Evolutionary conservation across 2,329 filamentous ascomycete species (phyloP), one percentile per base, ranked within the genome.

Genomic region (Cytospora chrysosperma): DNA sequence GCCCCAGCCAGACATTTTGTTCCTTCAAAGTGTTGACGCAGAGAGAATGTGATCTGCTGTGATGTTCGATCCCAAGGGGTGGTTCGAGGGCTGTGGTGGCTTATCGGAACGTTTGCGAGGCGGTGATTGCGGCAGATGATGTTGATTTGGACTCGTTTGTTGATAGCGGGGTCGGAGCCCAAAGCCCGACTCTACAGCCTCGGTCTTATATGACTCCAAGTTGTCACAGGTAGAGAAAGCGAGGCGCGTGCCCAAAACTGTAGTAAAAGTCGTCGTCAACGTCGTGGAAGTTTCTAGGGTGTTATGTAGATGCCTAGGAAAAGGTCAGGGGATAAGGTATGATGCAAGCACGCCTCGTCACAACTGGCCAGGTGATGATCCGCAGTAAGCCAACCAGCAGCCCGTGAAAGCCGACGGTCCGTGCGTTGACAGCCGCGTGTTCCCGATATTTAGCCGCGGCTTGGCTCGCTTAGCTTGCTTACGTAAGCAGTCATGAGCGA

Each of bases 1-100:
- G 79, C 64, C 64, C 64, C 64, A 66, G 54, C 82, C 81, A 67
- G 82, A 88, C 86, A 88, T 88, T 68, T 71, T 81, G 72, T 55
- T 37, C 28, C 19, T 26, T 47, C 26, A 8, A 7, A 53, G 17
- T n/a, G 50, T 47, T 30, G 49, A 21, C 40, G 27, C 56, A 52
- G n/a, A 56, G 34, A 57, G 24, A 37, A n/a, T 19, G 27, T 9
- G 12, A 30, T 1, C 43, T 30, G 37, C 30, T 43, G 30, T 27
- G 24, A 52, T 58, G 43, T 24, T 21, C 40, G 28, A 32, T n/a
- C 24, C 19, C 30, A 34, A 32, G n/a, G 17, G 47, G 19, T 24
- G 12, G 26, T 15, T 49, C 47, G 47, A 61, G 32, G 49, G 28
- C 28, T n/a, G 49, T 28, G 26, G 47, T 37, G 40, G 57, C 64